Evolutionary conservation across 2,329 filamentous ascomycete species (phyloP).

Genomic region (Rutstroemia sp.): DNA sequence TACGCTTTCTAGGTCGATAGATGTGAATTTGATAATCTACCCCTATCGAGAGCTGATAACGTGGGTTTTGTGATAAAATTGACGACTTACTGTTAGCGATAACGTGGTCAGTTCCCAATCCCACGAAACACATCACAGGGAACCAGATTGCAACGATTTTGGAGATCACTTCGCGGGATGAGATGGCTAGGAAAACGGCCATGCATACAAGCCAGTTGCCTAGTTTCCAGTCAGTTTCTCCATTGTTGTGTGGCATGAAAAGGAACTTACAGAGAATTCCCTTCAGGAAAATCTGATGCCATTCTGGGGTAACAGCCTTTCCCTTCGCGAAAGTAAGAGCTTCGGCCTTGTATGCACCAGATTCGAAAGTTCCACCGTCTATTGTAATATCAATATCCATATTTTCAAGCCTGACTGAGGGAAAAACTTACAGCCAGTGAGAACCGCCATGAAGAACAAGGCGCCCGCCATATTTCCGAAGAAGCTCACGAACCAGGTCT

Average conservation of each 20-base stretch:
- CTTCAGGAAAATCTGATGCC: conserved; percentile 46
- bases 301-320: conserved; percentile 41
- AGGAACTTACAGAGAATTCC: conserved; percentile 39
- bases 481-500: conserved; percentile 39
- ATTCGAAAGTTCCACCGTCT: conserved; percentile 40
- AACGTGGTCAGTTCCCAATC: conserved; percentile 47
- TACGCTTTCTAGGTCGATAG: too few species aligned
- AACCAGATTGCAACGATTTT: conserved; percentile 51
- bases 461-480: conserved; percentile 41
- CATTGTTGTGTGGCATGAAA: background rate
- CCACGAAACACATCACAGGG: conserved; percentile 47
- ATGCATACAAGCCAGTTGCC: conserved; percentile 51
- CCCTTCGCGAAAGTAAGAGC: conserved; percentile 39
- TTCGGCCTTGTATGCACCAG: conserved; percentile 36
- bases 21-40: too few species aligned
- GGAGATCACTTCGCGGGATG: conserved; percentile 42
- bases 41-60: too few species aligned
- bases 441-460: conserved; percentile 40
- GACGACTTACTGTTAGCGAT: conserved; percentile 39
- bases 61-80: background rate
- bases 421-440: conserved; percentile 38
- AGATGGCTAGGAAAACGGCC: conserved; percentile 40
- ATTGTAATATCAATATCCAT: background rate
- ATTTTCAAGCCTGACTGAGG: background rate
- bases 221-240: background rate